phyloP scores from a whole-genome alignment of 1,284 basidiomycete species.

The Sporisorium exsertum region DNA sequence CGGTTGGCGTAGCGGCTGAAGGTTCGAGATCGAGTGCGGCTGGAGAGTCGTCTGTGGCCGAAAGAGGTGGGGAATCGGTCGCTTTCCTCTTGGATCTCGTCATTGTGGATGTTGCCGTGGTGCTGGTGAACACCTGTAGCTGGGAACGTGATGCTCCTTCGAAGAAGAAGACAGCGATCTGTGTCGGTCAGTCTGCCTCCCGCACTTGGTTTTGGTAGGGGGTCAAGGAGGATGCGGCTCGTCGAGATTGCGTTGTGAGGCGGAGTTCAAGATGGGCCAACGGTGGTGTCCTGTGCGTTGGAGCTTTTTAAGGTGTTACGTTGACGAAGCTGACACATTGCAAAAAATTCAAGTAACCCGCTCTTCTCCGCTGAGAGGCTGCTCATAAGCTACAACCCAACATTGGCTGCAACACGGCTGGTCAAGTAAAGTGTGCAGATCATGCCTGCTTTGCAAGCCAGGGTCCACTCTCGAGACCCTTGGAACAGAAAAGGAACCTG shows the following conservation, averaged over 20 bases:
- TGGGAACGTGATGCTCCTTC: no score
- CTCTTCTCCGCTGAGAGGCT: no score
- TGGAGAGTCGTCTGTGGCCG: slow-evolving; percentile 10
- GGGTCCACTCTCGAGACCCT: not conserved
- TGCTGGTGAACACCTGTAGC: not conserved
- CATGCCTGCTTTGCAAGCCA: no score
- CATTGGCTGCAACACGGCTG: no score
- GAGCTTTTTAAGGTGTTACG: not conserved
- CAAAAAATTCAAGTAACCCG: not conserved
- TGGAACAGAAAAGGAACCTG: not conserved
- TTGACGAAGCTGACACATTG: not conserved
- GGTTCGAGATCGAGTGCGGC: slow-evolving; percentile 20
- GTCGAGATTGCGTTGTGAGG: not conserved
- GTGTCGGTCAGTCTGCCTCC: no score
- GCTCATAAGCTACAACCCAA: no score
- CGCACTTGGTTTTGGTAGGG: no score
- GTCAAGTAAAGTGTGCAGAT: not conserved
- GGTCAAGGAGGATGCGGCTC: no score
- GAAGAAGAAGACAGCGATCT: no score
- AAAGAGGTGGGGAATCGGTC: slow-evolving; percentile 10
- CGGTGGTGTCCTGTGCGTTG: not conserved
- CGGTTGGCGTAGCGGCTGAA: not conserved
- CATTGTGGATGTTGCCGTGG: slow-evolving; percentile 4
- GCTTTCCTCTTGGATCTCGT: slow-evolving; percentile 25
- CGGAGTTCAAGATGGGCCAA: not conserved